A percentile compares a stretch with the other conserved stretches of the same genome.
Conservation (phyloP, 1,139 yeast species). For the Sugiyamaella pinicola region DNA sequence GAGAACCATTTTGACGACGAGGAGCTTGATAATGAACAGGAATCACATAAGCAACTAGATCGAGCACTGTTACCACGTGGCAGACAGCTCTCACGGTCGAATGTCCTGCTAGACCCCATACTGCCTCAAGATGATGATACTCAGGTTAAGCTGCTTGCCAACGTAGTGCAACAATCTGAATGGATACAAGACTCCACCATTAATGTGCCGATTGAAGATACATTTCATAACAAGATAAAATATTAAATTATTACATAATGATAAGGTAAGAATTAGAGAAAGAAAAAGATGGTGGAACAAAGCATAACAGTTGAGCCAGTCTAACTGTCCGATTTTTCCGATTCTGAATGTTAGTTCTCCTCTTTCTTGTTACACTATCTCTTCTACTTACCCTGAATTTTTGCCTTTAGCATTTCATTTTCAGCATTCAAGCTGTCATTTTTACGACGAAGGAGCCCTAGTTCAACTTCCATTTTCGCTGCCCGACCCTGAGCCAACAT, state of each 20-base stretch:
- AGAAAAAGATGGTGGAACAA: not conserved
- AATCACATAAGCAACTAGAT: not conserved
- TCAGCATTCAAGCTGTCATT: slow-evolving; percentile 37
- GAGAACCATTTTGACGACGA: too few species aligned
- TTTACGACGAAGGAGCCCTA: slow-evolving; percentile 60
- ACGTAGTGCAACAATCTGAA: slow-evolving; percentile 33
- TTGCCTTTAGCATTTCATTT: slow-evolving; percentile 13
- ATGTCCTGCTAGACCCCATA: not conserved
- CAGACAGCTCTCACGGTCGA: not conserved
- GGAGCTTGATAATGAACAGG: not conserved
- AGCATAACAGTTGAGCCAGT: not conserved
- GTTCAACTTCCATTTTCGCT: slow-evolving; percentile 68
- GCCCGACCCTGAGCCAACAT: slow-evolving; percentile 73
- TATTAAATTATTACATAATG: slow-evolving; percentile 3
- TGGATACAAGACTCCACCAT: slow-evolving; percentile 28
- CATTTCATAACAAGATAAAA: slow-evolving; percentile 27
- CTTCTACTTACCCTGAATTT: slow-evolving; percentile 15
- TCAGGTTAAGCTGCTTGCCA: slow-evolving; percentile 28
- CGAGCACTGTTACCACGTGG: too few species aligned
- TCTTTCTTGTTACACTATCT: not conserved
- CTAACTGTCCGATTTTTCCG: slow-evolving; percentile 18
- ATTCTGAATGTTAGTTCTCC: slow-evolving; percentile 17
- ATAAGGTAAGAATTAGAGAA: not conserved
- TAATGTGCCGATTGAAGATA: slow-evolving; percentile 30
- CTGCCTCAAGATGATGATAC: slow-evolving; percentile 32